These are phyloP conservation scores for Zoysia matrella DNA, from an alignment of 202 grass and related monocot genomes.

Conservation along the genomic window DNA sequence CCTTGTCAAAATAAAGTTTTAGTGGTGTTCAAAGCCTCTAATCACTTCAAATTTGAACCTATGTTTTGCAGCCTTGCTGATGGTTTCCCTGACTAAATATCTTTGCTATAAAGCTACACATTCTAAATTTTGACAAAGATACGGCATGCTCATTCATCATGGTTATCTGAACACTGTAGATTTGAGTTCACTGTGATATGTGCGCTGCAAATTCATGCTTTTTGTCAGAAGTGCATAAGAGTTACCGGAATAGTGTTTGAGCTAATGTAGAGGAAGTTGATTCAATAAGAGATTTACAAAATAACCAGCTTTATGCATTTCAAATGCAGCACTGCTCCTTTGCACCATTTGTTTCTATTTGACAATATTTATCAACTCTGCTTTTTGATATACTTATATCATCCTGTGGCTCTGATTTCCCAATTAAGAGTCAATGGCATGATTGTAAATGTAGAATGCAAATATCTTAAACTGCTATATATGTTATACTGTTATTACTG, in stretches of 20 bases:
- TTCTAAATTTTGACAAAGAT: neutral
- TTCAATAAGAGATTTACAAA: constrained; percentile 10
- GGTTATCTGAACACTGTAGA: neutral
- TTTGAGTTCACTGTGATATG: neutral
- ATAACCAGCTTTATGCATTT: neutral
- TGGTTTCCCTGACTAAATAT: neutral
- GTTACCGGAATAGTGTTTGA: neutral
- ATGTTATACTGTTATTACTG: neutral
- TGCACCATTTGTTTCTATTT: too few species aligned
- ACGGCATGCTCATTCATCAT: neutral
- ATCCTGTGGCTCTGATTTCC: neutral
- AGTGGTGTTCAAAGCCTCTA: constrained; percentile 3
- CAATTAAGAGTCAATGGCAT: neutral
- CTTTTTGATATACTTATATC: neutral
- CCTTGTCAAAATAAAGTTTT: neutral
- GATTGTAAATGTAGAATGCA: neutral
- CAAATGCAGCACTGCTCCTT: neutral
- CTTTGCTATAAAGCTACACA: neutral
- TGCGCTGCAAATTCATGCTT: neutral
- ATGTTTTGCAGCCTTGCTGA: neutral
- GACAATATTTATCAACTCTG: neutral
- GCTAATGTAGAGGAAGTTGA: neutral
- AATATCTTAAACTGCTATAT: neutral
- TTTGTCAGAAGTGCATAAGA: neutral
- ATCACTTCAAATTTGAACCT: neutral